A percentile compares a stretch with the other conserved stretches of the same genome.
Evolutionary conservation across 192 early-diverging fungal genomes (phyloP).

Genomic region (Dissophora ornata): DNA sequence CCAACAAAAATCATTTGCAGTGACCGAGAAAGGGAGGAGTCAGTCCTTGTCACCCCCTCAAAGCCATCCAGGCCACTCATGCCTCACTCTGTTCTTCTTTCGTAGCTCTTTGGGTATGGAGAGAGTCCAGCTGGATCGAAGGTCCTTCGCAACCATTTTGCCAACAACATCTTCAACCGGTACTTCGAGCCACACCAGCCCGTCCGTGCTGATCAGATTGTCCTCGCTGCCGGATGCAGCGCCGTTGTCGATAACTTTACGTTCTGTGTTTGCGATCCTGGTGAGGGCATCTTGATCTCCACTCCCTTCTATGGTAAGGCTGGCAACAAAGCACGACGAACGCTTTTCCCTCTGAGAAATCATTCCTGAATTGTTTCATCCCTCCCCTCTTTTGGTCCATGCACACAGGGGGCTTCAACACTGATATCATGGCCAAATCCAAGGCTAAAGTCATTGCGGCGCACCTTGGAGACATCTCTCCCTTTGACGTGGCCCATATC

Average conservation of each 20-base stretch:
- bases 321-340: neutral
- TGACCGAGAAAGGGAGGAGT: neutral
- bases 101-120: constrained; percentile 58
- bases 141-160: constrained; percentile 67
- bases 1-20: too few relatives aligned
- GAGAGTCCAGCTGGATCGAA: constrained; percentile 64
- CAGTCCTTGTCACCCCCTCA: too few relatives aligned
- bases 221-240: constrained; percentile 74
- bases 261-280: constrained; percentile 72
- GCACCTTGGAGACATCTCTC: constrained; percentile 54
- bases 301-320: constrained; percentile 76
- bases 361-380: neutral
- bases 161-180: constrained; percentile 70
- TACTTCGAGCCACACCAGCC: constrained; percentile 64
- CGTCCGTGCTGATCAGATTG: constrained; percentile 65
- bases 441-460: constrained; percentile 65
- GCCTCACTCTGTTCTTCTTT: neutral
- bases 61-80: too few relatives aligned
- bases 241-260: constrained; percentile 72
- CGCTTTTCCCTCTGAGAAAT: too few relatives aligned
- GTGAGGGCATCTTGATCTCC: constrained; percentile 80
- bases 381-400: neutral
- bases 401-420: constrained; percentile 68
- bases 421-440: constrained; percentile 64
- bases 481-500: constrained; percentile 49